Conservation (phyloP, 1,284 basidiomycete species). For the Pseudomicrostroma phylloplanum region DNA sequence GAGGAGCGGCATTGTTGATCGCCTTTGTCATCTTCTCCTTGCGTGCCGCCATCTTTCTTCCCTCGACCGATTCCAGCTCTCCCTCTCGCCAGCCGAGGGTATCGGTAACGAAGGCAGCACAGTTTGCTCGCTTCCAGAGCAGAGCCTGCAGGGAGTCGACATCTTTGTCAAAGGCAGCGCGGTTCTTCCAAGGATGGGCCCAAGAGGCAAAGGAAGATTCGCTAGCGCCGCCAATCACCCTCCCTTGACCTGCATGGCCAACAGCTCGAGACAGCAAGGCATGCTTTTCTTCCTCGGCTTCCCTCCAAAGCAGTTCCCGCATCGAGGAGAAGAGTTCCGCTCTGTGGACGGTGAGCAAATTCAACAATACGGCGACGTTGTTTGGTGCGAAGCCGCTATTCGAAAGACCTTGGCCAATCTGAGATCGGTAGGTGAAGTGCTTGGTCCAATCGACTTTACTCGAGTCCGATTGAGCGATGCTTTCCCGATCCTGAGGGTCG, state of each 20-base stretch:
- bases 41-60: neutral
- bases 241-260: neutral
- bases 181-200: neutral
- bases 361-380: slow-evolving; percentile 21
- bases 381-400: slow-evolving; percentile 23
- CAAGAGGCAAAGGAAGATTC: neutral
- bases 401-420: slow-evolving; percentile 28
- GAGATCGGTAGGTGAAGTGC: slow-evolving; percentile 25
- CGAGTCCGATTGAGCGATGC: slow-evolving; percentile 20
- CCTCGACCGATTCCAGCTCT: neutral
- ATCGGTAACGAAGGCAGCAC: neutral
- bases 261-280: neutral
- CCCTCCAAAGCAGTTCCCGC: slow-evolving; percentile 34
- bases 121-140: neutral
- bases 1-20: neutral
- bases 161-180: neutral
- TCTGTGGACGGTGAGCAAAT: slow-evolving; percentile 18
- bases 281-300: slow-evolving; percentile 31
- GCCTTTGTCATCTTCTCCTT: neutral
- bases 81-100: neutral
- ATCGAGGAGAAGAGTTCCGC: slow-evolving; percentile 16
- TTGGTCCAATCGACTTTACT: slow-evolving; percentile 16
- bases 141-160: neutral
- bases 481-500: slow-evolving; percentile 22
- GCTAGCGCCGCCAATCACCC: neutral